These are phyloP conservation scores for Bipolaris gigantea DNA, from an alignment of 2,329 filamentous ascomycete species.

Conservation along the genomic window DNA sequence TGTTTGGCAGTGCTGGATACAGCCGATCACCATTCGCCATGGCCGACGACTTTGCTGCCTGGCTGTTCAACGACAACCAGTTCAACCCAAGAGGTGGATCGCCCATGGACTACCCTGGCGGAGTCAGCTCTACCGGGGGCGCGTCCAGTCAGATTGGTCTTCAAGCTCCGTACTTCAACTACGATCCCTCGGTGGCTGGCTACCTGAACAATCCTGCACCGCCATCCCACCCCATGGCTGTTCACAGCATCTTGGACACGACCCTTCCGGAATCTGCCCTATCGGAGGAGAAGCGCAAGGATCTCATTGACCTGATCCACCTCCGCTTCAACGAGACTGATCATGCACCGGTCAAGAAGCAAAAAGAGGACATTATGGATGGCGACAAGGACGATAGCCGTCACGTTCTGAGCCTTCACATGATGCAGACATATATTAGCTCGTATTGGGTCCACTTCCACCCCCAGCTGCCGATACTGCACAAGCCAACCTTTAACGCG, in stretches of 20 bases:
- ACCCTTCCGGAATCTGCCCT: constrained; percentile 77
- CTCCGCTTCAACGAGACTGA: constrained; percentile 80
- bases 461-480: constrained; percentile 89
- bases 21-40: constrained; percentile 87
- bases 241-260: constrained; percentile 81
- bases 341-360: constrained; percentile 70
- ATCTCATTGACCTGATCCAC: constrained; percentile 79
- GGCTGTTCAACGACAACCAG: constrained; percentile 73
- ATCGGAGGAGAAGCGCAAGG: constrained; percentile 83
- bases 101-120: constrained; percentile 43
- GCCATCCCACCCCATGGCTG: constrained; percentile 82
- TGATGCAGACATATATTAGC: constrained; percentile 88
- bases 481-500: constrained; percentile 89
- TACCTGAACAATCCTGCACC: constrained; percentile 54
- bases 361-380: constrained; percentile 75
- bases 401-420: constrained; percentile 76
- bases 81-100: constrained; percentile 45
- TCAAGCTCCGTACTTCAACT: constrained; percentile 55
- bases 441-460: constrained; percentile 97
- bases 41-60: constrained; percentile 84
- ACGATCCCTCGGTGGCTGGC: constrained; percentile 53
- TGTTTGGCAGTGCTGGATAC: constrained; percentile 82
- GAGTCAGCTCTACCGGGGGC: constrained; percentile 44
- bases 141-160: constrained; percentile 47
- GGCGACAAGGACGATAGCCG: constrained; percentile 69